These are phyloP conservation scores for Candida schatavii DNA, from an alignment of 805 yeast species.

Conservation along the genomic window DNA sequence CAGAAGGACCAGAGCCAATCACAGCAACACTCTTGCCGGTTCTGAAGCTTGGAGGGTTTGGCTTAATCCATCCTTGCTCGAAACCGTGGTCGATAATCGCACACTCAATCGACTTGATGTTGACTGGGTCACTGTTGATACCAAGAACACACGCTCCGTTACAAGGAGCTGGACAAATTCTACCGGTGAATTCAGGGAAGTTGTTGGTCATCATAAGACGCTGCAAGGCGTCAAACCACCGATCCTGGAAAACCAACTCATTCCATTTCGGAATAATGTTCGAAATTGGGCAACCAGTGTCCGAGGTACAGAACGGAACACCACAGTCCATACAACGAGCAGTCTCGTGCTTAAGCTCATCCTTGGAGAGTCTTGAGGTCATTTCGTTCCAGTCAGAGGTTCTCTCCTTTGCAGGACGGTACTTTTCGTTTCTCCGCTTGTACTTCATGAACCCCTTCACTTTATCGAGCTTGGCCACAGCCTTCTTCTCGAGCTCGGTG, in stretches of 20 bases:
- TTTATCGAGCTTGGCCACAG: constrained; percentile 66
- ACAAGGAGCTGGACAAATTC: constrained; percentile 99
- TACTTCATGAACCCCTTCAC: constrained; percentile 91
- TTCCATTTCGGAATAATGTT: constrained; percentile 98
- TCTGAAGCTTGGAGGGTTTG: constrained; percentile 72
- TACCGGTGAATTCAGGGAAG: constrained; percentile 97
- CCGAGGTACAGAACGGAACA: constrained; percentile 97
- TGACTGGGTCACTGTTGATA: constrained; percentile 91
- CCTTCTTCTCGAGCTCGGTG: constrained; percentile 59
- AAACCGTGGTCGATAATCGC: constrained; percentile 96
- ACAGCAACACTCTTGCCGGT: constrained; percentile 85
- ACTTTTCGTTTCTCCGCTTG: constrained; percentile 81
- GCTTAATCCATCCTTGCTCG: constrained; percentile 94
- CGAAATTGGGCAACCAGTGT: constrained; percentile 97
- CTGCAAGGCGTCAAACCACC: constrained; percentile 92
- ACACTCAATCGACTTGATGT: constrained; percentile 92
- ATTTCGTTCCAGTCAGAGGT: constrained; percentile 91
- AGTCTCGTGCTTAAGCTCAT: constrained; percentile 85
- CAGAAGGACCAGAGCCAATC: constrained; percentile 97
- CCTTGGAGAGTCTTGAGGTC: constrained; percentile 74
- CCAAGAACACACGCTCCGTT: constrained; percentile 94
- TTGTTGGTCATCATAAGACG: constrained; percentile 93
- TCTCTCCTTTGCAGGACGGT: constrained; percentile 74
- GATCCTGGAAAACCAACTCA: constrained; percentile 89
- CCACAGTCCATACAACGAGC: constrained; percentile 99